Conservation (phyloP, 176 grass and related monocot species). For the Oryza meridionalis region DNA sequence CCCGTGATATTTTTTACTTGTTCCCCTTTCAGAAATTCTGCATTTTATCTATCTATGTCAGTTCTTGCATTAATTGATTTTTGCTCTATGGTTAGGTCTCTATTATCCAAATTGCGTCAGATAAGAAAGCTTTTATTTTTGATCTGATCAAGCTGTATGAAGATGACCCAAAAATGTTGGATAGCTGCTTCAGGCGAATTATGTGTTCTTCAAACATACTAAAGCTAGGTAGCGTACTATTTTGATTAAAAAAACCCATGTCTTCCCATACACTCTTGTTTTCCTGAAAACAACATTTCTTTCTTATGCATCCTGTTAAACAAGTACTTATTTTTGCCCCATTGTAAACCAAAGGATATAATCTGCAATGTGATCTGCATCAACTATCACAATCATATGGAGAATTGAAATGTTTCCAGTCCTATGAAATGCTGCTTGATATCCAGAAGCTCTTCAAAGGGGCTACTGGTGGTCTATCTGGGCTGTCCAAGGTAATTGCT, state of each 20-base stretch:
- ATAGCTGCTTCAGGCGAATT: slow-evolving; percentile 82
- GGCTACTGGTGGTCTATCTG: slow-evolving; percentile 81
- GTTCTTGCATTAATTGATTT: slow-evolving; percentile 23
- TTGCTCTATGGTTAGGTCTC: slow-evolving; percentile 65
- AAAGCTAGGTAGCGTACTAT: slow-evolving; percentile 76
- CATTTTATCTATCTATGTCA: slow-evolving; percentile 4
- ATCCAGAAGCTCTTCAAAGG: slow-evolving; percentile 94
- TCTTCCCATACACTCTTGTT: slow-evolving; percentile 18
- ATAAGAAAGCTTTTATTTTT: slow-evolving; percentile 89
- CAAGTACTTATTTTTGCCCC: slow-evolving; percentile 15
- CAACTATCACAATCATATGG: slow-evolving; percentile 86
- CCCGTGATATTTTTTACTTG: slow-evolving; percentile 8
- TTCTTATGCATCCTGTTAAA: slow-evolving; percentile 3
- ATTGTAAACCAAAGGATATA: slow-evolving; percentile 66
- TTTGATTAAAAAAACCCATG: slow-evolving; percentile 18
- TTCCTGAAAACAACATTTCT: not conserved
- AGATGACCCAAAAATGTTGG: slow-evolving; percentile 67
- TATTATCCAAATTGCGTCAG: slow-evolving; percentile 97
- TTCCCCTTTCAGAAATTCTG: not conserved
- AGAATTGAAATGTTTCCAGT: slow-evolving; percentile 84
- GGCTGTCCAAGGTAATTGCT: slow-evolving; percentile 71
- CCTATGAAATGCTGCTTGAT: slow-evolving; percentile 95
- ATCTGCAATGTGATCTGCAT: slow-evolving; percentile 88
- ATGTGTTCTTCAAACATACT: slow-evolving; percentile 90
- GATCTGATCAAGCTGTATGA: slow-evolving; percentile 96